Evolutionary conservation across 169 alveolate species (phyloP).

Genomic region (Eimeria necatrix): DNA sequence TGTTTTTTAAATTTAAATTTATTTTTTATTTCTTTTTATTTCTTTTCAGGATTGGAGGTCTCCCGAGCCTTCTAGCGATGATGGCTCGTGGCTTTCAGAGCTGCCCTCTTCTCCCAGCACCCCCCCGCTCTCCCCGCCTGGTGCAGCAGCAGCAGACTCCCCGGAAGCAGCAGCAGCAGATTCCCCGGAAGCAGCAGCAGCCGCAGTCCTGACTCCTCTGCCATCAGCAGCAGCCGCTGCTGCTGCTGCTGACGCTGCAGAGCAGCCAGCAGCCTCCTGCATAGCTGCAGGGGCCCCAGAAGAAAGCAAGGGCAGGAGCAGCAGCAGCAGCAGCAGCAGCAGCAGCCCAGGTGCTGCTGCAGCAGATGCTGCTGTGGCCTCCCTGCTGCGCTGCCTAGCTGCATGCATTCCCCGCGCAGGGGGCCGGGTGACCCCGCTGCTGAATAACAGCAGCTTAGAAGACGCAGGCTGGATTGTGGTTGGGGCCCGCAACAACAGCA

Average conservation of each 20-base stretch:
- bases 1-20: neutral
- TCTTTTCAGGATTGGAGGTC: neutral
- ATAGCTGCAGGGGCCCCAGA: neutral
- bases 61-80: conserved; percentile 55
- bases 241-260: neutral
- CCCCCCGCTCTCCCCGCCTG: neutral
- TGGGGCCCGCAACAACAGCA: conserved; percentile 8
- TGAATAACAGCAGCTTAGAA: conserved; percentile 24
- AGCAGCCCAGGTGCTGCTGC: neutral
- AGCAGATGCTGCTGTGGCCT: neutral
- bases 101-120: conserved; percentile 31
- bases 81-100: conserved; percentile 16
- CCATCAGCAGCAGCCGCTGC: neutral
- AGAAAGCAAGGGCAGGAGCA: neutral
- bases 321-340: neutral
- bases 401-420: conserved; percentile 27
- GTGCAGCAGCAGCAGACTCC: neutral
- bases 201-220: neutral
- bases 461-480: conserved; percentile 42
- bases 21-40: neutral
- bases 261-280: neutral
- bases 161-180: conserved; percentile 9
- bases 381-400: conserved; percentile 15
- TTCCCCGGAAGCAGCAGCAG: neutral
- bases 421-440: conserved; percentile 30